Percentiles rank a stretch among this genome's conserved stretches.
Evolutionary conservation across 768 basidiomycete genomes (phyloP).

Genomic region (Mycena indigotica): DNA sequence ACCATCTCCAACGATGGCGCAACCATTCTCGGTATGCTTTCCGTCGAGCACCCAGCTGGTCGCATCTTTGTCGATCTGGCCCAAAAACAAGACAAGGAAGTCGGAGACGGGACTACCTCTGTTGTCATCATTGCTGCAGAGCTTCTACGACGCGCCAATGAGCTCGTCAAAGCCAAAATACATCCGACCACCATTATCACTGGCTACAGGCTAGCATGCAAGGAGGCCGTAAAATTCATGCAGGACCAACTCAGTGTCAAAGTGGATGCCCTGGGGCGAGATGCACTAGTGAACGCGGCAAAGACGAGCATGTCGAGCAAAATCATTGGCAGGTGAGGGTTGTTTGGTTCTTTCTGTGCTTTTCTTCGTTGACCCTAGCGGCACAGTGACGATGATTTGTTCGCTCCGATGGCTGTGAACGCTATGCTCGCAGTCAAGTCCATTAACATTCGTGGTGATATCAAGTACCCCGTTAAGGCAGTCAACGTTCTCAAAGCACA

Average conservation of each 20-base stretch:
- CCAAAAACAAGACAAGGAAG: slow-evolving; percentile 99
- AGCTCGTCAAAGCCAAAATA: slow-evolving; percentile 96
- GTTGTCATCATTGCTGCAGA: slow-evolving; percentile 99
- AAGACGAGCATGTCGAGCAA: slow-evolving; percentile 99
- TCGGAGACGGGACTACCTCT: slow-evolving; percentile 98
- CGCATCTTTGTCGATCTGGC: slow-evolving; percentile 97
- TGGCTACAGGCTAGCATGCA: slow-evolving; percentile 94
- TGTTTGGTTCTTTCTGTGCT: slow-evolving; percentile 2
- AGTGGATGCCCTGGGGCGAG: slow-evolving; percentile 88
- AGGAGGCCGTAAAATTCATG: slow-evolving; percentile 97
- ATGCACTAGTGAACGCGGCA: slow-evolving; percentile 92
- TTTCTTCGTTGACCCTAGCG: not conserved
- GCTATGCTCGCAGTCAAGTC: slow-evolving; percentile 98
- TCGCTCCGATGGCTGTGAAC: slow-evolving; percentile 98
- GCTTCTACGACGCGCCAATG: slow-evolving; percentile 92
- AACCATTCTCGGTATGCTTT: slow-evolving; percentile 92
- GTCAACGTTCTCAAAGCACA: slow-evolving; percentile 99
- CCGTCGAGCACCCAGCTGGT: slow-evolving; percentile 96
- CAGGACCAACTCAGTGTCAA: slow-evolving; percentile 95
- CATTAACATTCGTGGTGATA: slow-evolving; percentile 89
- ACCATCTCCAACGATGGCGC: slow-evolving; percentile 99
- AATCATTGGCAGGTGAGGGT: slow-evolving; percentile 92
- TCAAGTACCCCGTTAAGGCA: slow-evolving; percentile 98
- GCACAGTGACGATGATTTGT: slow-evolving; percentile 90
- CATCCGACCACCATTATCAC: slow-evolving; percentile 99